These are phyloP conservation scores for Zarea fungicola DNA, from an alignment of 2,329 filamentous ascomycete species.

Conservation along the genomic window DNA sequence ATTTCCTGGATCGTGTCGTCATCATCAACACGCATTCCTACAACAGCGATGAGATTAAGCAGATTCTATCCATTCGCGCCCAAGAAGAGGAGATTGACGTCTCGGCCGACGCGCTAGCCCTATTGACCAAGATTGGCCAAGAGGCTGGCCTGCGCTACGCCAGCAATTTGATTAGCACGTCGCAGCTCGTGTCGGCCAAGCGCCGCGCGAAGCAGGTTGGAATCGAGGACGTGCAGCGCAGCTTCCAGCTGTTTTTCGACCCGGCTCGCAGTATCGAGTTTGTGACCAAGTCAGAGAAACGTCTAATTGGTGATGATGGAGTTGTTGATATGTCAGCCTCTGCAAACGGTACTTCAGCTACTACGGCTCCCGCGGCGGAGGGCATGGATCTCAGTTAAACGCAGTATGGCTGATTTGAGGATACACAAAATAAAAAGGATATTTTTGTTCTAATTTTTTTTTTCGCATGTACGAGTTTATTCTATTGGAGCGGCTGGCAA, in stretches of 20 bases:
- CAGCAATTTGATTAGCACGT: slow-evolving; percentile 96
- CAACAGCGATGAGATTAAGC: slow-evolving; percentile 74
- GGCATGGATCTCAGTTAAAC: slow-evolving; percentile 42
- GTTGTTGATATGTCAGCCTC: slow-evolving; percentile 63
- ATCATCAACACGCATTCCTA: slow-evolving; percentile 94
- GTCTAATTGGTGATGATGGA: slow-evolving; percentile 85
- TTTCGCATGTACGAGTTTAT: not conserved
- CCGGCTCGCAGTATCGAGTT: slow-evolving; percentile 83
- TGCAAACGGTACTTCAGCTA: slow-evolving; percentile 37
- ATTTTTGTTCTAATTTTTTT: not conserved
- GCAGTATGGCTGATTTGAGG: too few species aligned
- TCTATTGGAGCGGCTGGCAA: too few species aligned
- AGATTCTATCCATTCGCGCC: slow-evolving; percentile 88
- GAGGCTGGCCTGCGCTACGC: slow-evolving; percentile 91
- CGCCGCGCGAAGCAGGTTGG: slow-evolving; percentile 77
- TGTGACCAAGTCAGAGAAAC: slow-evolving; percentile 82
- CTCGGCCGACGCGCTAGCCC: slow-evolving; percentile 79
- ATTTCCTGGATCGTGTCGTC: slow-evolving; percentile 92
- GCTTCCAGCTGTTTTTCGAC: slow-evolving; percentile 93
- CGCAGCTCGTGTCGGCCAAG: slow-evolving; percentile 81
- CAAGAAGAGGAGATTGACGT: slow-evolving; percentile 95
- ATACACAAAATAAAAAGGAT: too few species aligned
- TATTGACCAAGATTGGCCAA: slow-evolving; percentile 92
- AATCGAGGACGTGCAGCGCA: slow-evolving; percentile 85
- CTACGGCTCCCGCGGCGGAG: slow-evolving; percentile 27